These are phyloP conservation scores for Mycena citricolor DNA, from an alignment of 1,284 basidiomycete species.

Conservation along the genomic window DNA sequence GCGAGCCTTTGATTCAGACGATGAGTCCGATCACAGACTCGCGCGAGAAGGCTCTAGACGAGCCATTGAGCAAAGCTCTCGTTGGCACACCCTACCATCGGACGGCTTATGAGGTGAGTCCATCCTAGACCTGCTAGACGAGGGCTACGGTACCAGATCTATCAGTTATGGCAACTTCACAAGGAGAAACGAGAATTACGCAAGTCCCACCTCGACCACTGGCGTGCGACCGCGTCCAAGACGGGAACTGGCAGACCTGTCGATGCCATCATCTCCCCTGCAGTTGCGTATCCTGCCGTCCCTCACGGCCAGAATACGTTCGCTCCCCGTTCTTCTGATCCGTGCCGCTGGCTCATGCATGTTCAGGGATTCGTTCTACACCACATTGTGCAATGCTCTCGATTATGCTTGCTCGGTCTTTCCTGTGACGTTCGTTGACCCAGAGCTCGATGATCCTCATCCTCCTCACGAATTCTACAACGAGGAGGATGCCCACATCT, in stretches of 20 bases:
- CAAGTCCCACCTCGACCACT: slow-evolving; percentile 48
- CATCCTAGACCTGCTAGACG: neutral
- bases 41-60: slow-evolving; percentile 29
- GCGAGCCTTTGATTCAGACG: slow-evolving; percentile 42
- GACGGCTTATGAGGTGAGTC: slow-evolving; percentile 37
- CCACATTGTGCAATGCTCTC: slow-evolving; percentile 61
- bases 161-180: slow-evolving; percentile 54
- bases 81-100: slow-evolving; percentile 35
- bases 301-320: slow-evolving; percentile 49
- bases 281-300: slow-evolving; percentile 49
- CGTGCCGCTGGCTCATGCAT: neutral
- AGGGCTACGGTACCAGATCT: neutral
- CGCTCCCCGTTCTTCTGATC: slow-evolving; percentile 9
- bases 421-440: slow-evolving; percentile 61
- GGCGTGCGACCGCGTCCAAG: slow-evolving; percentile 48
- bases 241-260: slow-evolving; percentile 63
- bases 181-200: slow-evolving; percentile 41
- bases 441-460: slow-evolving; percentile 40
- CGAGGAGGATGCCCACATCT: slow-evolving; percentile 50
- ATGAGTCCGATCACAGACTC: slow-evolving; percentile 38
- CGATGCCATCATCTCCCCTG: slow-evolving; percentile 59
- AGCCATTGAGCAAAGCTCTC: slow-evolving; percentile 36
- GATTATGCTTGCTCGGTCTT: slow-evolving; percentile 63
- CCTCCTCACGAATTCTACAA: slow-evolving; percentile 50
- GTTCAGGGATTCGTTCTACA: slow-evolving; percentile 47